phyloP scores from a whole-genome alignment of 2,329 filamentous ascomycete species.

The Epicoccum sorghinum region DNA sequence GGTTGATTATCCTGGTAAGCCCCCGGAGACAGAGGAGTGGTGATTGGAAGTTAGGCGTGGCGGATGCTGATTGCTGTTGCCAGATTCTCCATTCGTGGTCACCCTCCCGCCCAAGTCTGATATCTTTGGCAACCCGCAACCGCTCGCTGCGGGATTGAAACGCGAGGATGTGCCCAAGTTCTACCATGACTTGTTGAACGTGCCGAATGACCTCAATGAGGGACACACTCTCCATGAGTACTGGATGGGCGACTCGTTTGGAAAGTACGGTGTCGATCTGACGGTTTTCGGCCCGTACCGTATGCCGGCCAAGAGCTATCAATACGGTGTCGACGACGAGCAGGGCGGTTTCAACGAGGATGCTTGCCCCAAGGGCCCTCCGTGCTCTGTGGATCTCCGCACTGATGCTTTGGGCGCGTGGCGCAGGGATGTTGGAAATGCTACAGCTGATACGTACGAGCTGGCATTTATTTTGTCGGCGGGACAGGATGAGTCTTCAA shows the following conservation, averaged over 20 bases:
- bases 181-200: constrained; percentile 60
- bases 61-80: background rate
- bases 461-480: constrained; percentile 62
- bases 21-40: too few species aligned
- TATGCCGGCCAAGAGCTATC: constrained; percentile 56
- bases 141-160: constrained; percentile 49
- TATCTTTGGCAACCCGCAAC: constrained; percentile 59
- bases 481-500: constrained; percentile 62
- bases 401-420: constrained; percentile 58
- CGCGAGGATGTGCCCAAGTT: constrained; percentile 57
- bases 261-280: constrained; percentile 60
- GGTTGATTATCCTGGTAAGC: constrained; percentile 54
- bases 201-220: constrained; percentile 56
- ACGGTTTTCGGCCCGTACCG: constrained; percentile 60
- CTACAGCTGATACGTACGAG: constrained; percentile 56
- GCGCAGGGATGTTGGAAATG: constrained; percentile 59
- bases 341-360: constrained; percentile 54
- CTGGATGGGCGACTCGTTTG: constrained; percentile 63
- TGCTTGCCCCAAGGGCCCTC: constrained; percentile 53
- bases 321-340: constrained; percentile 58
- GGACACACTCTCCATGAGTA: constrained; percentile 63
- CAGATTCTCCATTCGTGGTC: constrained; percentile 57
- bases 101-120: constrained; percentile 55
- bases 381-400: constrained; percentile 57
- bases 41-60: background rate